These are phyloP conservation scores for Pyrus hybrid DNA, from an alignment of 331 rosid genomes.

Conservation along the genomic window DNA sequence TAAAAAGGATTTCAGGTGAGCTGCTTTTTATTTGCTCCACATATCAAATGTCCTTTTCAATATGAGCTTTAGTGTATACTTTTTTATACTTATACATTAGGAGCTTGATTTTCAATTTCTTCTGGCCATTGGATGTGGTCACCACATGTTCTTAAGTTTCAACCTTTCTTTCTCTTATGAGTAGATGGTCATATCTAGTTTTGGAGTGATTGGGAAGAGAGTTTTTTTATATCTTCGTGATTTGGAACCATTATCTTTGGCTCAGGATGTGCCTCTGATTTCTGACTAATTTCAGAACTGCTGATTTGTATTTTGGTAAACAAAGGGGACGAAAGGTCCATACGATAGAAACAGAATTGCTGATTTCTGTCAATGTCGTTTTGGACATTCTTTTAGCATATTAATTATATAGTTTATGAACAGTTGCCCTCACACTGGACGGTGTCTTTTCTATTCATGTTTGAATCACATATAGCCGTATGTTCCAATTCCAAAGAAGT, in stretches of 20 bases:
- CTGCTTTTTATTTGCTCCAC: neutral
- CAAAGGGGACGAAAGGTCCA: neutral
- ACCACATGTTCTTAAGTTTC: neutral
- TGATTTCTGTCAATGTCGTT: neutral
- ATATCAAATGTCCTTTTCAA: neutral
- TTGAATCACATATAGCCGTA: neutral
- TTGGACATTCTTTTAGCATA: neutral
- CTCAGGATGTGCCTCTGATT: neutral
- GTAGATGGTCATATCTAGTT: neutral
- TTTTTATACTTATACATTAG: neutral
- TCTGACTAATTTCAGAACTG: neutral
- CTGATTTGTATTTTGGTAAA: neutral
- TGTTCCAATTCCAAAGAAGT: neutral
- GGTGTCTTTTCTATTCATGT: neutral
- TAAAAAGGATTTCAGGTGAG: slow-evolving; percentile 76
- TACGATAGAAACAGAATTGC: neutral
- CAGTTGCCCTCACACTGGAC: neutral
- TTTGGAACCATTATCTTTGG: neutral
- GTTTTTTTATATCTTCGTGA: neutral
- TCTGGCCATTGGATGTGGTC: neutral
- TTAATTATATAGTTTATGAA: neutral
- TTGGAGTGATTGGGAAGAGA: neutral
- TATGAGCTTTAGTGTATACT: neutral
- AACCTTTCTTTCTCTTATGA: neutral
- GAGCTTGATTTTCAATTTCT: neutral